A percentile compares a stretch with the other conserved stretches of the same genome.
Conservation (phyloP, 73 alveolate species). For the Paramecium primaurelia region DNA sequence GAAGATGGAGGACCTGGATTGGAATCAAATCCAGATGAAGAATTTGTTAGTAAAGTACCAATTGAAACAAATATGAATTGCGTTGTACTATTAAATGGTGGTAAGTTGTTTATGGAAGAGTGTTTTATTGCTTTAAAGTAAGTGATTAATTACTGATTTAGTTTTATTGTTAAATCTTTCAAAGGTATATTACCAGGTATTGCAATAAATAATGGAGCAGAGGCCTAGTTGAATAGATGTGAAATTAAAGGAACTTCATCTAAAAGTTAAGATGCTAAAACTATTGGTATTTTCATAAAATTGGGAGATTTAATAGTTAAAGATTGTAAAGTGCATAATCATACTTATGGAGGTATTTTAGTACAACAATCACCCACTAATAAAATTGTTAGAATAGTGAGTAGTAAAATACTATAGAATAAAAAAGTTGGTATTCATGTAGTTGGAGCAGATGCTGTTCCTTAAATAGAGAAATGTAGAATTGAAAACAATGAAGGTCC, state of each 20-base stretch:
- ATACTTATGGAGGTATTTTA: slow-evolving; percentile 45
- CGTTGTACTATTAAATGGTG: slow-evolving; percentile 48
- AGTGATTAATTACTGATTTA: background rate
- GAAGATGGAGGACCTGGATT: slow-evolving; percentile 6
- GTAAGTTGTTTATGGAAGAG: slow-evolving; percentile 45
- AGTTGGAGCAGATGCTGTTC: slow-evolving; percentile 68
- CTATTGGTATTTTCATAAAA: slow-evolving; percentile 17
- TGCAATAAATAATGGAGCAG: slow-evolving; percentile 24
- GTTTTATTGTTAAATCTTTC: slow-evolving; percentile 46
- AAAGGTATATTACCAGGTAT: slow-evolving; percentile 53
- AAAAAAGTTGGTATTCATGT: slow-evolving; percentile 48
- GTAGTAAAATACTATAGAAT: slow-evolving; percentile 16
- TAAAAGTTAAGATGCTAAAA: slow-evolving; percentile 35
- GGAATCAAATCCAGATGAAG: slow-evolving; percentile 53
- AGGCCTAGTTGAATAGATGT: background rate
- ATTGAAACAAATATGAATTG: slow-evolving; percentile 54
- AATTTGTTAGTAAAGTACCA: slow-evolving; percentile 48
- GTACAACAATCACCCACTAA: background rate
- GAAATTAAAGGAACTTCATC: slow-evolving; percentile 51
- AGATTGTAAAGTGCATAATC: slow-evolving; percentile 51
- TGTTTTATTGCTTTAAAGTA: slow-evolving; percentile 57
- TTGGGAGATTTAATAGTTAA: slow-evolving; percentile 39
- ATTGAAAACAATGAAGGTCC: slow-evolving; percentile 63
- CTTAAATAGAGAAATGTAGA: slow-evolving; percentile 68
- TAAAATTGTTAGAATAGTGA: background rate